Evolutionary conservation across 257 asterid genomes (phyloP), one percentile per base, ranked within the genome.

Genomic region (Paulownia fortunei): DNA sequence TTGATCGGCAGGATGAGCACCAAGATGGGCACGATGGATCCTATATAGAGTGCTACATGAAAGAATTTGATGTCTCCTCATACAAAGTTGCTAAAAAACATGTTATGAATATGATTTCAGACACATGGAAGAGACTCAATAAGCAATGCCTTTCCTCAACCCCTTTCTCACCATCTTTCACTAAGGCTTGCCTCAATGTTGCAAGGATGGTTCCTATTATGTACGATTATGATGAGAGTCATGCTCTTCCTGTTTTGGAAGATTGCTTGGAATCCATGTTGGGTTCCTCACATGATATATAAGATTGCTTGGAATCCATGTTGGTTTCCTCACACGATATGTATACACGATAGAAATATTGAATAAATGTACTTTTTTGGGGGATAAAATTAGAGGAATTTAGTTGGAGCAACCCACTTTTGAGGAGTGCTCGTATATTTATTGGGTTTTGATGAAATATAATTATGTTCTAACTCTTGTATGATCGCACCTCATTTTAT

Each of bases 21-120:
- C 88, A 87, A 83, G 76, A 75, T 39, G 89, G 89, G 12, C 18
- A 69, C 10, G 89, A 85, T 49, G 87, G 91, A 9, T 87, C 88
- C 0, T 87, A 83, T 16, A 46, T 87, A 5, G 78, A 85, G 16
- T 87, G 76, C 81, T 85, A 77, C 73, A 30, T 89, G 80, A 80
- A 85, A 61, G 85, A 89, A 19, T 70, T 79, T 19, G 3, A 65
- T 1, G 84, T 52, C 6, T 54, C 71, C 1, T 51, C 87, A 5
- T 2, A 70, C 21, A 80, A 87, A 51, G 59, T 9, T 19, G 89
- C 84, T 1, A 64, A 79, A 46, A 70, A 76, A n/a, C 82, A 67
- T 54, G 85, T 85, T 23, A 6, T 59, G 23, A 30, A 64, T 23
- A 74, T 78, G 83, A 76, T 84, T 51, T 79, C 84, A 8, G 47